phyloP scores from a whole-genome alignment of 2,329 filamentous ascomycete species.

The Colletotrichum trifolii region DNA sequence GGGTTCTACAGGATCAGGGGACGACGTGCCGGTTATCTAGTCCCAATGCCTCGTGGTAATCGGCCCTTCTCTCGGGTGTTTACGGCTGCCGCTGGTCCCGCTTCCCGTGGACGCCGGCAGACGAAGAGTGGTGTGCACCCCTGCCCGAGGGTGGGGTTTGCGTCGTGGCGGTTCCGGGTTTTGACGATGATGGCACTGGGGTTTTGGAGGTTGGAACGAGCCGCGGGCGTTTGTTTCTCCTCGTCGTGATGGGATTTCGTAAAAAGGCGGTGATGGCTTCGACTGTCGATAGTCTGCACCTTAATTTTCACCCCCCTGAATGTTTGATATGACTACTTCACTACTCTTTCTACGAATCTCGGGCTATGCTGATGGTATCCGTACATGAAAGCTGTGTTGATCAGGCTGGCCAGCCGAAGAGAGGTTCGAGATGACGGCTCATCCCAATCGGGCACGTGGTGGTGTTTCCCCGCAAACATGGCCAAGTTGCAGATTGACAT shows the following conservation, averaged over 20 bases:
- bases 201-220: neutral
- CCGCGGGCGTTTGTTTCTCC: slow-evolving; percentile 2
- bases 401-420: no score
- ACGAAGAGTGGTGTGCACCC: slow-evolving; percentile 12
- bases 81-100: slow-evolving; percentile 20
- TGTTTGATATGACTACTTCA: no score
- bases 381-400: no score
- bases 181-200: neutral
- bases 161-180: neutral
- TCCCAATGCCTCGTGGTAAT: slow-evolving; percentile 26
- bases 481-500: no score
- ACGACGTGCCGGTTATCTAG: slow-evolving; percentile 36
- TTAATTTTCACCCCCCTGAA: no score
- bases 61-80: slow-evolving; percentile 36
- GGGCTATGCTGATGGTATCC: no score
- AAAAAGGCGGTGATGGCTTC: no score
- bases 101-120: slow-evolving; percentile 29
- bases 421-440: no score
- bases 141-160: slow-evolving; percentile 6
- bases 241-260: neutral
- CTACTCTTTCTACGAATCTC: no score
- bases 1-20: neutral
- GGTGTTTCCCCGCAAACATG: slow-evolving; percentile 17
- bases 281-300: no score
- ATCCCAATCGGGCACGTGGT: neutral